Conservation (phyloP, 345 rosid genomes). For the Odontarrhena argentea region DNA sequence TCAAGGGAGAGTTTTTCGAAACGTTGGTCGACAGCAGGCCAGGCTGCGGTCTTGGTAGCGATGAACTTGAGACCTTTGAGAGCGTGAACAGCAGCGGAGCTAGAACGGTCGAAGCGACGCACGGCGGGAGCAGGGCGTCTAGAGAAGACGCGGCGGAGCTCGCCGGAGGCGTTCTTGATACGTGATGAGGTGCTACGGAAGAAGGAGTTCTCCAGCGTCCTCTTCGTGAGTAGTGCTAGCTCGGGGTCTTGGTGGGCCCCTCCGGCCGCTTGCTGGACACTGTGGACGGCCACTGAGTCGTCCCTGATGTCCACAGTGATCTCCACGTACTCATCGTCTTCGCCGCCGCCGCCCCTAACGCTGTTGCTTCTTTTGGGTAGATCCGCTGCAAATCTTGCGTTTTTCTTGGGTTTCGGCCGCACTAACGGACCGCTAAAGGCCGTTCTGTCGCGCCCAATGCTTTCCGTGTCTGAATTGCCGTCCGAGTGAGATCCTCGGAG, state of each 20-base stretch:
- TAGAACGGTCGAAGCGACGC: conserved; percentile 57
- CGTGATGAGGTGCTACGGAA: conserved; percentile 67
- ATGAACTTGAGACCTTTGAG: conserved; percentile 88
- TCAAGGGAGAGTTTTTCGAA: conserved; percentile 59
- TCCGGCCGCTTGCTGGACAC: conserved; percentile 70
- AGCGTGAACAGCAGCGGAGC: conserved; percentile 78
- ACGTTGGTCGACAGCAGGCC: conserved; percentile 71
- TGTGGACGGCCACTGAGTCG: conserved; percentile 82
- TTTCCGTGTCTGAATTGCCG: conserved; percentile 69
- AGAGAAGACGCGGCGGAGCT: conserved; percentile 69
- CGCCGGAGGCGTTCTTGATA: conserved; percentile 75
- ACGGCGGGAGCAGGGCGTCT: conserved; percentile 47
- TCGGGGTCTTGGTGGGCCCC: conserved; percentile 61
- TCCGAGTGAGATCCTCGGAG: conserved; percentile 52
- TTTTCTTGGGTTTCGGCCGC: conserved; percentile 66
- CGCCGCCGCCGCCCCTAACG: neutral
- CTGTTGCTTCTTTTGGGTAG: conserved; percentile 47
- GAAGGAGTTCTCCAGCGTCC: conserved; percentile 61
- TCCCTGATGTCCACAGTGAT: conserved; percentile 81
- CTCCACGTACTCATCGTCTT: conserved; percentile 63
- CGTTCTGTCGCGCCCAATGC: conserved; percentile 58
- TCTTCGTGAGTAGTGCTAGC: conserved; percentile 63
- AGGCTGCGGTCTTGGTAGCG: conserved; percentile 59
- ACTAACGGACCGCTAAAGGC: conserved; percentile 70
- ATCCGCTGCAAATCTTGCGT: conserved; percentile 68